These are phyloP conservation scores for Peronosclerospora sorghi DNA, from an alignment of 352 stramenopile genomes.

Conservation along the genomic window DNA sequence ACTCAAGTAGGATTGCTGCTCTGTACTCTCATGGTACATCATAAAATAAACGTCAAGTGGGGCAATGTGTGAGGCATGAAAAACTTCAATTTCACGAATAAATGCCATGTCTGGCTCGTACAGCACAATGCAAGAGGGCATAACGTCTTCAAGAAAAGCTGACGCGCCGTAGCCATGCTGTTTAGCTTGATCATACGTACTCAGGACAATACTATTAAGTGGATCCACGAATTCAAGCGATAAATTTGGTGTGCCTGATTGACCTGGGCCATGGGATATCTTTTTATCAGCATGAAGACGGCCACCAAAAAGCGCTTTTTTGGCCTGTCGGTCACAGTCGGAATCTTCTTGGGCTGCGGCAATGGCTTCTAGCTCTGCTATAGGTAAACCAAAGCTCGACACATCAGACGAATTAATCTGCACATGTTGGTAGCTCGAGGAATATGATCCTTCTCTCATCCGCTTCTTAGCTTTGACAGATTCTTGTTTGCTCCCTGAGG, in stretches of 20 bases:
- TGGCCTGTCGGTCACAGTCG: slow-evolving; percentile 12
- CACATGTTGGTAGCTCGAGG: slow-evolving; percentile 13
- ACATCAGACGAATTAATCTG: slow-evolving; percentile 30
- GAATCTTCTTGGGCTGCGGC: slow-evolving; percentile 16
- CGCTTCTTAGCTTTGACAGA: slow-evolving; percentile 25
- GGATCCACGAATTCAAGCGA: slow-evolving; percentile 41
- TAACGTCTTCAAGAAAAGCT: slow-evolving; percentile 82
- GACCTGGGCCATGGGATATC: slow-evolving; percentile 1
- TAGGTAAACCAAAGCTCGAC: slow-evolving; percentile 62
- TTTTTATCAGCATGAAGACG: slow-evolving; percentile 3
- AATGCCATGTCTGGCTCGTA: slow-evolving; percentile 94
- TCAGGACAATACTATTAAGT: slow-evolving; percentile 48
- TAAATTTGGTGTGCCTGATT: slow-evolving; percentile 22
- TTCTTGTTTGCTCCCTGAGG: slow-evolving; percentile 7
- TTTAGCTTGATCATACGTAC: slow-evolving; percentile 70
- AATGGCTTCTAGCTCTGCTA: slow-evolving; percentile 52
- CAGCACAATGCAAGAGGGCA: slow-evolving; percentile 87
- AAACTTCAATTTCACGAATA: slow-evolving; percentile 92
- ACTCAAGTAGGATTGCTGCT: slow-evolving; percentile 93
- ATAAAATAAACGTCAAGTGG: slow-evolving; percentile 91
- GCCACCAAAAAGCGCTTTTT: slow-evolving; percentile 12
- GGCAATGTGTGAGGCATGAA: slow-evolving; percentile 49
- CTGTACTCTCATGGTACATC: slow-evolving; percentile 92
- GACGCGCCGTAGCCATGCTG: slow-evolving; percentile 44
- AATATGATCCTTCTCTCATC: slow-evolving; percentile 11